These are phyloP conservation scores for Endothia cerciana DNA, from an alignment of 2,329 filamentous ascomycete species.

Conservation along the genomic window DNA sequence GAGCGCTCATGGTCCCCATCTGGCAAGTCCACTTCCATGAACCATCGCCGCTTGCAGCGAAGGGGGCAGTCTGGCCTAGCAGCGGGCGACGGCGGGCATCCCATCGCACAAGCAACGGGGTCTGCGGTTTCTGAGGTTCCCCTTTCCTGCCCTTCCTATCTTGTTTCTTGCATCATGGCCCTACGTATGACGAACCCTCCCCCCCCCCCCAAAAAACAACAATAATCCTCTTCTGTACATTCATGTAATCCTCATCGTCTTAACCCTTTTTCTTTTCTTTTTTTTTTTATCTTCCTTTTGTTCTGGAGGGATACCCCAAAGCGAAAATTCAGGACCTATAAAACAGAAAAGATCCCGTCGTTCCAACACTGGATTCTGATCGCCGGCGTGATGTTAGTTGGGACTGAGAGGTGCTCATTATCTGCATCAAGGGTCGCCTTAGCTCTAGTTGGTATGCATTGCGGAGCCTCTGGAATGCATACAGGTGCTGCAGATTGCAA, in stretches of 20 bases:
- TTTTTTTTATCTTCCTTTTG: conserved; percentile 23
- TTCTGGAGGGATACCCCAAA: conserved; percentile 31
- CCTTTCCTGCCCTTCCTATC: conserved; percentile 8
- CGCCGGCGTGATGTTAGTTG: background rate
- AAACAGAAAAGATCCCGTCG: conserved; percentile 7
- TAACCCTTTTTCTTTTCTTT: conserved; percentile 23
- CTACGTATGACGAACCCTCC: conserved; percentile 23
- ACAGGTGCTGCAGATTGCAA: background rate
- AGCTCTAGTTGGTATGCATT: background rate
- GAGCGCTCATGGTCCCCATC: background rate
- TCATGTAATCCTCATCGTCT: conserved; percentile 28
- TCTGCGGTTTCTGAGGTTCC: background rate
- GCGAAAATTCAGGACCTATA: conserved; percentile 9
- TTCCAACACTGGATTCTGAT: background rate
- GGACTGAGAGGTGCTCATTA: background rate
- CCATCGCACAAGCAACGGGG: background rate
- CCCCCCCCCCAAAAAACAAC: background rate
- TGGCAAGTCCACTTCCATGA: background rate
- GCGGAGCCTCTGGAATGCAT: background rate
- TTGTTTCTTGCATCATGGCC: conserved; percentile 25
- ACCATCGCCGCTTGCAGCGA: background rate
- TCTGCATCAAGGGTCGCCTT: background rate
- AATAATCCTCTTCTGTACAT: conserved; percentile 26
- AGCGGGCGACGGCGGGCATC: background rate
- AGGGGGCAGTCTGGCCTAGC: background rate